Evolutionary conservation across 371 early-diverging fungal species (phyloP), one percentile per base, ranked within the genome.

Genomic region (Mortierella sp.): DNA sequence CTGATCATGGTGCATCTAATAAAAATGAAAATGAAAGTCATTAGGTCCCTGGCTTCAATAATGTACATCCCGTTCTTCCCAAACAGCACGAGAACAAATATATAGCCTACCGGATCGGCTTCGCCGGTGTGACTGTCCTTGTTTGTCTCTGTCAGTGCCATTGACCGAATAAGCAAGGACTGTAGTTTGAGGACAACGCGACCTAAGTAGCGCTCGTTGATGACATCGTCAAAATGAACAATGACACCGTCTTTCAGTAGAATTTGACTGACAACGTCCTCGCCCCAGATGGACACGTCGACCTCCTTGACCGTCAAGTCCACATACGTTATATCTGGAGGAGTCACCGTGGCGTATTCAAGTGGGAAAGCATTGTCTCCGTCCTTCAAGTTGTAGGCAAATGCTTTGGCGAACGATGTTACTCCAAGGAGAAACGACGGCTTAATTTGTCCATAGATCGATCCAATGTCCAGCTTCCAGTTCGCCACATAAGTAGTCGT

Each of bases 401-500:
- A 95, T 5, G 93, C 87, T 28, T 93, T 91, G 3, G 93, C 89
- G 82, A 94, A 92, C 21, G 90, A 88, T 0, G 88, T 79, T 0
- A 94, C 80, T 1, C 93, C 94, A 10, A 91, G 75, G 21, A 96
- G 76, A 69, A 94, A 94, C 0, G 91, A 89, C 0, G 95, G 94
- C 53, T 91, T 91, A 31, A 96, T 80, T 69, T 94, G 93, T 24
- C 96, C 97, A n/a, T 88, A 88, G 37, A 97, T 91, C 5, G 90
- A 82, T 4, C 94, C 96, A 31, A 94, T 79, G 64, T 93, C 91
- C 69, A 96, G 87, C 21, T 92, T 91, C 94, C 95, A 96, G 79
- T 95, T 93, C 48, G 93, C 92, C 0, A 94, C 92, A 83, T 96
- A 96, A 0, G 93, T 93, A 0, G 91, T 87, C 16, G 88, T 93